Conservation (phyloP, 2,329 filamentous ascomycete species). For the Diaporthe citriasiana region DNA sequence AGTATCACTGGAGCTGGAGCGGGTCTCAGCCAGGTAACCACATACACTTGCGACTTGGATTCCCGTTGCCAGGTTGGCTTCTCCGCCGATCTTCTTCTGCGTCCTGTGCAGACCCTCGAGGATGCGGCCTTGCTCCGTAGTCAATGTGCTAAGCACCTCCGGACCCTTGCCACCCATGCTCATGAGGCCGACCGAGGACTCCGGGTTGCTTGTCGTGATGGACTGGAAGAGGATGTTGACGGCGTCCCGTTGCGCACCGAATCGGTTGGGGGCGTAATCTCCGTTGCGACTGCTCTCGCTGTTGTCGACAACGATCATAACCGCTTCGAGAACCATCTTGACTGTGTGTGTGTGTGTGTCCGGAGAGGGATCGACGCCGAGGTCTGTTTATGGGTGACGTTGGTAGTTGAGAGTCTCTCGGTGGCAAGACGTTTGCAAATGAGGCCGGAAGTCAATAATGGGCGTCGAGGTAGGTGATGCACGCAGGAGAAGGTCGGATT, state of each 20-base stretch:
- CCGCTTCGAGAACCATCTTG: slow-evolving; percentile 98
- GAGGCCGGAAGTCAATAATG: slow-evolving; percentile 32
- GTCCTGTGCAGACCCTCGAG: slow-evolving; percentile 92
- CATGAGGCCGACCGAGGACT: slow-evolving; percentile 98
- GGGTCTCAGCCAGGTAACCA: slow-evolving; percentile 36
- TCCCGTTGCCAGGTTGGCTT: slow-evolving; percentile 88
- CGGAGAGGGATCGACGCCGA: slow-evolving; percentile 44
- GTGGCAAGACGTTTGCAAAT: background rate
- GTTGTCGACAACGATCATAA: slow-evolving; percentile 99
- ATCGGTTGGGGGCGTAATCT: slow-evolving; percentile 91
- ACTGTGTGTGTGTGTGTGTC: slow-evolving; percentile 47
- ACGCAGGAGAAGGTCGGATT: slow-evolving; percentile 21
- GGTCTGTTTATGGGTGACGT: slow-evolving; percentile 45
- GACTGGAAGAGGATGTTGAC: slow-evolving; percentile 95
- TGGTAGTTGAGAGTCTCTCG: background rate
- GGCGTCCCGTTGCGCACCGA: slow-evolving; percentile 95
- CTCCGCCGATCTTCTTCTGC: slow-evolving; percentile 90
- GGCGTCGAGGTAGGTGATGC: slow-evolving; percentile 30
- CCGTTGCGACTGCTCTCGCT: slow-evolving; percentile 98
- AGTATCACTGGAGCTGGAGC: slow-evolving; percentile 41
- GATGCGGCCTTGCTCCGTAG: slow-evolving; percentile 95
- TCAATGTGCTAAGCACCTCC: slow-evolving; percentile 95
- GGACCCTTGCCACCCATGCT: slow-evolving; percentile 99
- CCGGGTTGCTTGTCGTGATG: slow-evolving; percentile 94
- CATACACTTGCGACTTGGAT: slow-evolving; percentile 95